A percentile compares a stretch with the other conserved stretches of the same genome.
Evolutionary conservation across 257 asterid species (phyloP).

Genomic region (Jacaranda mimosifolia): DNA sequence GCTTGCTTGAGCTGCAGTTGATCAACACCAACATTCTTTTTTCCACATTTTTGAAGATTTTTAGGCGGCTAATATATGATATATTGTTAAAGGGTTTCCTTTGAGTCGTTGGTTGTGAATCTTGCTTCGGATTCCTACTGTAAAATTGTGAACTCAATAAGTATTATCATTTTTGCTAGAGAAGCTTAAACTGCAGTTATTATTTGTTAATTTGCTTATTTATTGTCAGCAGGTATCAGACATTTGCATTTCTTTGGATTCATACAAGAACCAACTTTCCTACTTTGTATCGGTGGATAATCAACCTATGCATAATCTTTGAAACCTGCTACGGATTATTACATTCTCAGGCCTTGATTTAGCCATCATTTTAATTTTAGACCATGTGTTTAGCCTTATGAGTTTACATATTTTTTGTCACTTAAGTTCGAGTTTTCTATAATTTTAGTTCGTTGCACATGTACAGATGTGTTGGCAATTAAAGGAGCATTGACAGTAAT

Average conservation of each 20-base stretch:
- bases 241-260: not conserved
- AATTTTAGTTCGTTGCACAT: no score
- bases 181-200: not conserved
- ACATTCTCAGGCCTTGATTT: no score
- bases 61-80: not conserved
- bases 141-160: not conserved
- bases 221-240: not conserved
- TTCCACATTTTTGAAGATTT: slow-evolving; percentile 8
- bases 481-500: no score
- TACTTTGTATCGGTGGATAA: not conserved
- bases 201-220: not conserved
- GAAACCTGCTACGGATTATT: no score
- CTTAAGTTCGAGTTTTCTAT: no score
- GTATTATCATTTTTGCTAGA: not conserved
- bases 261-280: not conserved
- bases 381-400: no score
- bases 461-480: no score
- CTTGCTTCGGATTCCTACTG: not conserved
- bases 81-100: not conserved
- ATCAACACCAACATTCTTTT: not conserved
- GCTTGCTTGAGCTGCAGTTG: slow-evolving; percentile 1
- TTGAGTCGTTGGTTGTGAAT: not conserved
- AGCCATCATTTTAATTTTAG: no score
- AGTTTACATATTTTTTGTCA: no score
- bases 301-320: not conserved